phyloP scores from a whole-genome alignment of 108 stramenopile genomes.

The Halocafeteria seosinensis region DNA sequence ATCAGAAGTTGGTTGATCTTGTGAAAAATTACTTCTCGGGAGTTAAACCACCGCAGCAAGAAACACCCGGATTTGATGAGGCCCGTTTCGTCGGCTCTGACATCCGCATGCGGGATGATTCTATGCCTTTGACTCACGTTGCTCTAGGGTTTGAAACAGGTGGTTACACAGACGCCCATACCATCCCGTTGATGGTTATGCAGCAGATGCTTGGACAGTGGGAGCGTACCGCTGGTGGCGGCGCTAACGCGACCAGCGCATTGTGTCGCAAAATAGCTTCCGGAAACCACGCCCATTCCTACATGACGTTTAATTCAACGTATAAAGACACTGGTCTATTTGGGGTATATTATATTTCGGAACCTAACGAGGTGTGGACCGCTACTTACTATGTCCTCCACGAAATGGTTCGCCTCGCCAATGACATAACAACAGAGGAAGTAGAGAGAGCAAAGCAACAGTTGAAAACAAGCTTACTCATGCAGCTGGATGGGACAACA shows the following conservation, averaged over 20 bases:
- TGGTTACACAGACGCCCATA: conserved; percentile 85
- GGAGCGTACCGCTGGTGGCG: conserved; percentile 65
- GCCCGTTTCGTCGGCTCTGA: conserved; percentile 85
- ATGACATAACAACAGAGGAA: conserved; percentile 48
- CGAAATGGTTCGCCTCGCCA: conserved; percentile 70
- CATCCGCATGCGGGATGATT: conserved; percentile 63
- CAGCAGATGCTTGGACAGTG: conserved; percentile 86
- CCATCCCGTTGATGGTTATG: conserved; percentile 92
- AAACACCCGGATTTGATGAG: no score
- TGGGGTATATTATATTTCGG: conserved; percentile 80
- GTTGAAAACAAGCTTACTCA: conserved; percentile 87
- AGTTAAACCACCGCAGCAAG: conserved; percentile 41
- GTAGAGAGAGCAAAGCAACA: conserved; percentile 84
- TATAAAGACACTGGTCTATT: conserved; percentile 99
- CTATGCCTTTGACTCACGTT: conserved; percentile 63
- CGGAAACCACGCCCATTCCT: conserved; percentile 65
- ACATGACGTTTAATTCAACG: conserved; percentile 92
- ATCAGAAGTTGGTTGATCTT: conserved; percentile 61
- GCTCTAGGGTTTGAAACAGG: conserved; percentile 88
- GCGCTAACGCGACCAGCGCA: conserved; percentile 61
- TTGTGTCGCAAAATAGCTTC: conserved; percentile 75
- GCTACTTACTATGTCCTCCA: conserved; percentile 59
- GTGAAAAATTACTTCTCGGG: conserved; percentile 61
- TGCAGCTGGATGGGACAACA: conserved; percentile 81
- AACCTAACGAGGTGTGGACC: conserved; percentile 72